A percentile compares a stretch with the other conserved stretches of the same genome.
phyloP scores from a whole-genome alignment of 2,329 filamentous ascomycete species.

The Xylariomycetidae sp. region DNA sequence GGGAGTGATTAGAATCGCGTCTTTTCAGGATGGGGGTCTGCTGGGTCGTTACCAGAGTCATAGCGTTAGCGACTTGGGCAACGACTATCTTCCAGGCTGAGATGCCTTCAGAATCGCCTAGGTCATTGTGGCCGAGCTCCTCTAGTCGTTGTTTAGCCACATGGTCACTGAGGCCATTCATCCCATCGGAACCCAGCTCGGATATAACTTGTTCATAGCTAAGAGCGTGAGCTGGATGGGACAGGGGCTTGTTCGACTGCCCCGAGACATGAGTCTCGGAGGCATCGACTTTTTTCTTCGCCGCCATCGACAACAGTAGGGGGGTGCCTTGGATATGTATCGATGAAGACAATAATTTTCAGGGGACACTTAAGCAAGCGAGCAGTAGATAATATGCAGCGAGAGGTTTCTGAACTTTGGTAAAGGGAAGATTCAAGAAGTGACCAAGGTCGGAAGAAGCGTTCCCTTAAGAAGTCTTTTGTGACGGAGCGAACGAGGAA shows the following conservation, averaged over 20 bases:
- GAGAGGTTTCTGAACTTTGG: too few relatives aligned
- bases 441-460: too few relatives aligned
- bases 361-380: too few relatives aligned
- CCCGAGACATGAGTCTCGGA: conserved; percentile 8
- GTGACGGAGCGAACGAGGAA: too few relatives aligned
- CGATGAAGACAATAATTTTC: too few relatives aligned
- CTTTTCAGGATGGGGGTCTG: too few relatives aligned
- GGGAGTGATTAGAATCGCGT: too few relatives aligned
- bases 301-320: too few relatives aligned
- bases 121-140: conserved; percentile 55
- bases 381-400: too few relatives aligned
- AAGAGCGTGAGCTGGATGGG: conserved; percentile 52
- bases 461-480: too few relatives aligned
- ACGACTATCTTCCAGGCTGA: conserved; percentile 55
- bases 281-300: neutral
- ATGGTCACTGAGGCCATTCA: conserved; percentile 48
- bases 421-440: too few relatives aligned
- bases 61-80: conserved; percentile 60
- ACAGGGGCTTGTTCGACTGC: conserved; percentile 35
- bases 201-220: conserved; percentile 40
- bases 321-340: too few relatives aligned
- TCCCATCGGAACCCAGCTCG: conserved; percentile 47
- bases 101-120: conserved; percentile 53
- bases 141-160: conserved; percentile 49
- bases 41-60: conserved; percentile 61